Base-by-base conservation (phyloP, 2,329 filamentous ascomycete genomes). In the Pseudophaeomoniella oleicola region DNA sequence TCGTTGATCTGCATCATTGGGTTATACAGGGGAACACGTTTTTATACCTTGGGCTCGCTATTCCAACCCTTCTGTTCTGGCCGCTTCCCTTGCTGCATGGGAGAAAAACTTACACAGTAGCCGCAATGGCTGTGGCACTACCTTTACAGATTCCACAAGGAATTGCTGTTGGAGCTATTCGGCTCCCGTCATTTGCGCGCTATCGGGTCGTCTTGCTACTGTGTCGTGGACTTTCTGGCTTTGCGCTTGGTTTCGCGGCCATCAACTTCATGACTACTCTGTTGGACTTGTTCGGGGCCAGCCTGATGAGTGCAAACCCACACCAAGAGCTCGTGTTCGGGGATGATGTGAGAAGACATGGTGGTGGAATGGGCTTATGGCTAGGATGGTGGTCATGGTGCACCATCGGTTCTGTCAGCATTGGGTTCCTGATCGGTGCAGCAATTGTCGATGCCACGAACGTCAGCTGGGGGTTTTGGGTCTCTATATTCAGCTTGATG, bases 321-420 rank as follows among this genome's bases (percentile, higher is more conserved):
- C 79, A 85, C 47, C 76, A 83, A 55, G 81, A 84, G 49, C 59
- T 80, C 14, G 75, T 80, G 1, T 69, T 78, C 39, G 58, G 68
- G 10, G 72, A 72, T 45, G 81, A 86, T 53, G 71, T 81, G 13
- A 71, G 81, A 37, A 67, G 81, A 30, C 78, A 85, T 49, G 82
- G 82, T 5, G 80, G 81, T 10, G 81, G 82, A 0, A 77, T 86
- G 62, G 82, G 82, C 0, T 61, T 81, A n/a, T 87, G 81, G 82
- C 64, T 85, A 6, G 78, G 79, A 2, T 66, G 81, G 37, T 86
- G 81, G 79, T 77, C 78, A 0, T 87, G 78, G 74, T 82, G 78
- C 51, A 81, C 73, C 55, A 74, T 82, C 46, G 78, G 76, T 4
- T 82, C 79, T 15, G 64, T 86, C 15, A 72, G 75, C 0, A 51